Evolutionary conservation across 2,329 filamentous ascomycete species (phyloP).

Genomic region (Ilyonectria destructans): DNA sequence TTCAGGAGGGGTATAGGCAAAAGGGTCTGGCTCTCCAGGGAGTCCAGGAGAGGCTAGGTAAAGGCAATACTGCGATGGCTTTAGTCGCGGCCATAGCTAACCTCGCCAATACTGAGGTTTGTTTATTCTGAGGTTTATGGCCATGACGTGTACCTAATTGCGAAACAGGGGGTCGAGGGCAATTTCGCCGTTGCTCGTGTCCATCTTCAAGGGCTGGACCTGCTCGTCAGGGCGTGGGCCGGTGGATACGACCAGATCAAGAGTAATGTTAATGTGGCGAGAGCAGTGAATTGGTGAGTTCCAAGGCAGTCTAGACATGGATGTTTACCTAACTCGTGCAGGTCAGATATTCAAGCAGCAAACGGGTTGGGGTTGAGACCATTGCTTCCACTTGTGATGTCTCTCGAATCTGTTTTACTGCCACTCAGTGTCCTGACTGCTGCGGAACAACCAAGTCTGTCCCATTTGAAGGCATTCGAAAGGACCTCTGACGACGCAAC

Average conservation of each 20-base stretch:
- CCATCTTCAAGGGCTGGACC: constrained; percentile 34
- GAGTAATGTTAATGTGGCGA: constrained; percentile 33
- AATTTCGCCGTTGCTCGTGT: constrained; percentile 29
- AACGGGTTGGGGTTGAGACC: constrained; percentile 30
- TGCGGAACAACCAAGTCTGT: constrained; percentile 29
- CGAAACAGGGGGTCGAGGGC: constrained; percentile 26
- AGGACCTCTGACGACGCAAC: background rate
- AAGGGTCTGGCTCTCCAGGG: constrained; percentile 29
- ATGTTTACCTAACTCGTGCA: constrained; percentile 16
- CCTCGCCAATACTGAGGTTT: constrained; percentile 37
- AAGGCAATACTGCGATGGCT: constrained; percentile 21
- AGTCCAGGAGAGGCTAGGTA: constrained; percentile 23
- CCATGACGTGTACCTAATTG: background rate
- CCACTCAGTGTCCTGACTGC: constrained; percentile 25
- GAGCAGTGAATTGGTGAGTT: constrained; percentile 32
- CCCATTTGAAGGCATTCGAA: constrained; percentile 32
- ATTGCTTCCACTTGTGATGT: constrained; percentile 29
- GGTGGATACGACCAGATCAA: constrained; percentile 29
- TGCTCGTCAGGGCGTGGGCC: constrained; percentile 23
- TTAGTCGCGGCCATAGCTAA: constrained; percentile 35
- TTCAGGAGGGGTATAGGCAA: constrained; percentile 29
- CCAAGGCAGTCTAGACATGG: background rate
- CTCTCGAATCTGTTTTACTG: constrained; percentile 28
- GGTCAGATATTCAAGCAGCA: constrained; percentile 37
- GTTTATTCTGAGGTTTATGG: background rate